Evolutionary conservation across 1,139 yeast species (phyloP), one percentile per base, ranked within the genome.

Genomic region (Saccharomyces hybrid): DNA sequence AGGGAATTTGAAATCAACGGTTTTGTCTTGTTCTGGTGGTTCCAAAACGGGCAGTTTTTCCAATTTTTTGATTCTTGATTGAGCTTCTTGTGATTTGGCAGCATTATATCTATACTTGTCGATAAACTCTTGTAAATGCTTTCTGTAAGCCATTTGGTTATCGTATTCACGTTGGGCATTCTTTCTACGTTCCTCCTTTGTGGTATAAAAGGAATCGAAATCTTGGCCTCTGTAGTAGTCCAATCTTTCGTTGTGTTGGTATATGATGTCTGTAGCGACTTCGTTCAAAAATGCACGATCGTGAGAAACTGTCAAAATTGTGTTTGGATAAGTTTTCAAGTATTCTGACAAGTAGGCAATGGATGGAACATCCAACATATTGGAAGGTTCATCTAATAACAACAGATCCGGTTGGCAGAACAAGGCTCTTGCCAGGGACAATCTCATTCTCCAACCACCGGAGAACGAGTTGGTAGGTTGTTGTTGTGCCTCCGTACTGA

Each of bases 381-480:
- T 93, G 62, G 99, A 91, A 66, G 99, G 99, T 80, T 93, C 99
- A 81, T 93, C 99, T 62, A 93, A 79, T 67, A 93, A 76, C 63
- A 93, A 78, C 62, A 93, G 78, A 71, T 95, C 99, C 0, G 99
- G 99, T 70, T 88, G 87, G 79, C 97, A 93, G 78, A 93, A 93
- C 70, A 93, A 80, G 0, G 99, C 99, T 75, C 99, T 83, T 2
- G 99, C 99, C 60, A 93, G 79, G n/a, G 98, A 88, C 62, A 93
- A 80, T 77, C 99, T 86, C 99, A 93, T 93, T 81, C 99, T 86
- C 99, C 99, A 93, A 83, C 99, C 99, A 81, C 99, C 99, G 54
- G 97, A 90, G 71, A 93, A 93, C 34, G 93, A 81, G 64, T 89
- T 91, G 9, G 98, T 90, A 26, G 96, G 84, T 57, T 78, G 77